These are phyloP conservation scores for Penicillium sp. DNA, from an alignment of 2,329 filamentous ascomycete species.

Conservation along the genomic window DNA sequence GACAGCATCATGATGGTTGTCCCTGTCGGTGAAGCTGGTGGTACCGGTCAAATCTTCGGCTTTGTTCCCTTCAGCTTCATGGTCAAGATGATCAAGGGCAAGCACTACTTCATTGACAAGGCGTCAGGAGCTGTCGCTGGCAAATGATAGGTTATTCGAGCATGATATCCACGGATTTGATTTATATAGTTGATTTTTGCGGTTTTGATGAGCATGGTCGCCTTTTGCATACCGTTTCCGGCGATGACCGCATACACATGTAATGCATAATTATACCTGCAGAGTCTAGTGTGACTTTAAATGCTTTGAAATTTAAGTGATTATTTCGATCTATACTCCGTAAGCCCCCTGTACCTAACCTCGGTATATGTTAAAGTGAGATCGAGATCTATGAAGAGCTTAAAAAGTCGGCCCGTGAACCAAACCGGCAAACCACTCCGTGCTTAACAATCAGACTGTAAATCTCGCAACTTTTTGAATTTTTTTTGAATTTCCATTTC, in stretches of 20 bases:
- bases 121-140: constrained; percentile 16
- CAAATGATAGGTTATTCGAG: constrained; percentile 10
- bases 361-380: background rate
- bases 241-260: background rate
- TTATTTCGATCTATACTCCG: no score
- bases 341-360: no score
- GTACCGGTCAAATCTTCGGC: constrained; percentile 37
- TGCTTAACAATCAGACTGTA: constrained; percentile 25
- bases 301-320: no score
- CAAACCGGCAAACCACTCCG: constrained; percentile 17
- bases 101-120: constrained; percentile 41
- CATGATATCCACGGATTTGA: background rate
- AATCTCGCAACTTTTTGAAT: background rate
- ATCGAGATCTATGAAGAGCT: background rate
- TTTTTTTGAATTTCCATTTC: background rate
- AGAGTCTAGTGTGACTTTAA: background rate
- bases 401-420: background rate
- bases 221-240: background rate
- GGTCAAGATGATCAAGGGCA: constrained; percentile 47
- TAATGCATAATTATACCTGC: constrained; percentile 6
- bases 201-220: background rate
- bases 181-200: background rate
- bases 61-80: constrained; percentile 41
- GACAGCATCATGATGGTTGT: constrained; percentile 31
- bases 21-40: constrained; percentile 27